A percentile compares a stretch with the other conserved stretches of the same genome.
These are phyloP conservation scores for Polyporus tsugae DNA, from an alignment of 1,284 basidiomycete genomes.

Conservation along the genomic window DNA sequence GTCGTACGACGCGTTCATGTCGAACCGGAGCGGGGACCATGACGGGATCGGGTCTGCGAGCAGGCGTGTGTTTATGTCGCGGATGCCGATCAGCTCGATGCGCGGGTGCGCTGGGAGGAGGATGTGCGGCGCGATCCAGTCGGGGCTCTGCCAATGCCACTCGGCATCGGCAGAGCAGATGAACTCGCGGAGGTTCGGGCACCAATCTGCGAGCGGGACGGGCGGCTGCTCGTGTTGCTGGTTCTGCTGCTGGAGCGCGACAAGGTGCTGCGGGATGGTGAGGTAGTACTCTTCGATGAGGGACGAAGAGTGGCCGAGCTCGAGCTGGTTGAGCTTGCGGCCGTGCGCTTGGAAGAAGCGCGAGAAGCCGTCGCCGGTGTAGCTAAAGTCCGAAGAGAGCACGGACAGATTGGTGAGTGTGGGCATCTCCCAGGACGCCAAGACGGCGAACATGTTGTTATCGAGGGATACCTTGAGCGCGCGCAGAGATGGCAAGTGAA, in stretches of 20 bases:
- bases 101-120: slow-evolving; percentile 68
- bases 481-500: slow-evolving; percentile 60
- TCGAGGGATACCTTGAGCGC: slow-evolving; percentile 75
- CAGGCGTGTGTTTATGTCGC: slow-evolving; percentile 72
- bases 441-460: slow-evolving; percentile 71
- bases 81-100: slow-evolving; percentile 72
- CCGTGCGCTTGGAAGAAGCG: slow-evolving; percentile 74
- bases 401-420: slow-evolving; percentile 67
- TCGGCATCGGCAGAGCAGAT: slow-evolving; percentile 78
- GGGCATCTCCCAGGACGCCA: slow-evolving; percentile 69
- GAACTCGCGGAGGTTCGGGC: slow-evolving; percentile 70
- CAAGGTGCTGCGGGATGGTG: slow-evolving; percentile 49
- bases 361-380: slow-evolving; percentile 67
- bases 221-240: slow-evolving; percentile 35
- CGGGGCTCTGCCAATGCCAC: slow-evolving; percentile 80
- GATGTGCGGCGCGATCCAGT: slow-evolving; percentile 82
- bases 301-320: slow-evolving; percentile 74
- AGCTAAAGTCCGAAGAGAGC: slow-evolving; percentile 72
- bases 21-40: slow-evolving; percentile 30
- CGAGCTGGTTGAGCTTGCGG: slow-evolving; percentile 64
- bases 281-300: slow-evolving; percentile 71
- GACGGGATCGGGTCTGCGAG: slow-evolving; percentile 46
- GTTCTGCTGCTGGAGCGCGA: slow-evolving; percentile 34
- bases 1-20: slow-evolving; percentile 10
- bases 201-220: slow-evolving; percentile 66